Percentiles rank a stretch among this genome's conserved stretches.
These are phyloP conservation scores for Exophiala sp. DNA, from an alignment of 2,329 filamentous ascomycete genomes.

Conservation along the genomic window DNA sequence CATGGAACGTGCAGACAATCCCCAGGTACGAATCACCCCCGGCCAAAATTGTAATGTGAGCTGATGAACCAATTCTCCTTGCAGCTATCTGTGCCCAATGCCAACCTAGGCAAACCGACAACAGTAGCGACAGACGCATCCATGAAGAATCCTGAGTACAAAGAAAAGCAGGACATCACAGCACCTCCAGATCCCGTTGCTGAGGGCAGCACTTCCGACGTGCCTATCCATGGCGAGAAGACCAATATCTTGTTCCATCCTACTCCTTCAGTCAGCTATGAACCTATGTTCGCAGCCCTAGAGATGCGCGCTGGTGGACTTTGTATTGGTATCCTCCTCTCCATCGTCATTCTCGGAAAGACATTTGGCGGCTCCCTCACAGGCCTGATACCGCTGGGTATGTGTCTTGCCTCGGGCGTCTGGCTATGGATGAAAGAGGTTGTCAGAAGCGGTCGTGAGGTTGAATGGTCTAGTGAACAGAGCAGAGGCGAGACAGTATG, in stretches of 20 bases:
- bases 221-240: slow-evolving; percentile 93
- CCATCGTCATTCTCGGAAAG: slow-evolving; percentile 72
- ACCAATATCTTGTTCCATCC: slow-evolving; percentile 96
- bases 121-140: slow-evolving; percentile 66
- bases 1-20: slow-evolving; percentile 67
- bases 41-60: background rate
- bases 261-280: slow-evolving; percentile 82
- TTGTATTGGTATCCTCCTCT: slow-evolving; percentile 66
- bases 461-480: slow-evolving; percentile 86
- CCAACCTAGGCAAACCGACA: slow-evolving; percentile 68
- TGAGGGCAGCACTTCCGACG: slow-evolving; percentile 80
- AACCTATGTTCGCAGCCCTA: slow-evolving; percentile 76
- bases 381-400: slow-evolving; percentile 70
- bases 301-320: slow-evolving; percentile 72
- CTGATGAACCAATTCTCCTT: slow-evolving; percentile 1
- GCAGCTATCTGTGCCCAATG: slow-evolving; percentile 80
- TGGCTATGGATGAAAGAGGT: slow-evolving; percentile 90
- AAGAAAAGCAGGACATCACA: slow-evolving; percentile 79
- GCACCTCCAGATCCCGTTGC: slow-evolving; percentile 84
- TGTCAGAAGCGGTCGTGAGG: slow-evolving; percentile 72
- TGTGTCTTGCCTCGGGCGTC: slow-evolving; percentile 71
- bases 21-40: slow-evolving; percentile 52
- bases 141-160: slow-evolving; percentile 77
- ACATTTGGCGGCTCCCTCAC: slow-evolving; percentile 74
- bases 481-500: slow-evolving; percentile 71